These are phyloP conservation scores for Fusarium cicatricum DNA, from an alignment of 2,329 filamentous ascomycete species.

Conservation along the genomic window DNA sequence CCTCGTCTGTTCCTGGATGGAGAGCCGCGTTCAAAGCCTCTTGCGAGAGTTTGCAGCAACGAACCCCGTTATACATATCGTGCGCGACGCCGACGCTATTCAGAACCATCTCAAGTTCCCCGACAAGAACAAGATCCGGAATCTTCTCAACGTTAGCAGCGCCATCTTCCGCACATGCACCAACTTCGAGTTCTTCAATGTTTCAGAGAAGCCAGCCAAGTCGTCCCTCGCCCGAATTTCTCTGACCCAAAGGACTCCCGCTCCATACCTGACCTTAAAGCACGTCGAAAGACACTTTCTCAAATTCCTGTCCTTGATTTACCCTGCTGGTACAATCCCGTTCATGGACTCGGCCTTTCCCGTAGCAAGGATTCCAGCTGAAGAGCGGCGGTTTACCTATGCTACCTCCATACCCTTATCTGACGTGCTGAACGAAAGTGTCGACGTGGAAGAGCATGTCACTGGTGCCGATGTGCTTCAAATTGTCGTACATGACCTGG, in stretches of 20 bases:
- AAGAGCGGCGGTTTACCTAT: conserved; percentile 71
- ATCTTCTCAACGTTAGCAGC: conserved; percentile 65
- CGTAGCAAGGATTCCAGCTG: conserved; percentile 66
- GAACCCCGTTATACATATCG: conserved; percentile 76
- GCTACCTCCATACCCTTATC: conserved; percentile 69
- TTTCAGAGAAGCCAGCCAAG: conserved; percentile 63
- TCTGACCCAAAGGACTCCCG: conserved; percentile 51
- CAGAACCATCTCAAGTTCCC: conserved; percentile 67
- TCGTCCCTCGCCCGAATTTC: conserved; percentile 22
- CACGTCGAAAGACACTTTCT: conserved; percentile 74
- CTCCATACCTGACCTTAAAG: conserved; percentile 73
- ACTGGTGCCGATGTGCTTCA: conserved; percentile 74
- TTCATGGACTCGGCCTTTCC: conserved; percentile 72
- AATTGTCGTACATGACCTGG: conserved; percentile 55
- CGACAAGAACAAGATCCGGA: conserved; percentile 63
- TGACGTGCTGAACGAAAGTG: conserved; percentile 58
- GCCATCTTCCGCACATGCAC: conserved; percentile 71
- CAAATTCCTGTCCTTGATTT: conserved; percentile 70
- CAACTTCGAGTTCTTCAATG: conserved; percentile 80
- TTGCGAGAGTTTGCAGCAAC: conserved; percentile 68
- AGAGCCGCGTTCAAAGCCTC: conserved; percentile 66
- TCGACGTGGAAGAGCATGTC: conserved; percentile 71
- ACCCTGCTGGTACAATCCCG: conserved; percentile 61
- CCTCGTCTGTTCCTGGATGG: conserved; percentile 77
- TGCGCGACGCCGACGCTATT: conserved; percentile 71